Evolutionary conservation across 2,329 filamentous ascomycete species (phyloP).

Genomic region (Dendrostoma leiphaemia): DNA sequence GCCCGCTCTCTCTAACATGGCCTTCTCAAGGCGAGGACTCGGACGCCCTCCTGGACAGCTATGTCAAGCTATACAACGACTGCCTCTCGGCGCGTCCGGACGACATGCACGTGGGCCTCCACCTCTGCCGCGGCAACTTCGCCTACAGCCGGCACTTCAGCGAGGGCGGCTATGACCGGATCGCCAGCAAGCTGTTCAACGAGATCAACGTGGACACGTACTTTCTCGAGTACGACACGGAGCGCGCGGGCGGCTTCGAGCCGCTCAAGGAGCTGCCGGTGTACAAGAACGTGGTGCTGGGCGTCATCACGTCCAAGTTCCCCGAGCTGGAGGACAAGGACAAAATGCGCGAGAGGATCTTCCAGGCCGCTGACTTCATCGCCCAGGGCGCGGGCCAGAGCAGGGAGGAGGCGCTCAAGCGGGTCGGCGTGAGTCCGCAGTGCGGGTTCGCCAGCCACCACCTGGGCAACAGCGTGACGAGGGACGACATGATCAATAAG

Average conservation of each 20-base stretch:
- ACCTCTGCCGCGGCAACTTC: constrained; percentile 64
- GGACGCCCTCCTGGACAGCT: constrained; percentile 65
- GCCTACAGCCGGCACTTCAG: constrained; percentile 62
- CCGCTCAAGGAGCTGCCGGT: constrained; percentile 57
- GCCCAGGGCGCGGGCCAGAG: constrained; percentile 61
- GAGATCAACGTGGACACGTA: constrained; percentile 48
- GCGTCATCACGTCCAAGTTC: constrained; percentile 61
- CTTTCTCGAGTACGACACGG: constrained; percentile 54
- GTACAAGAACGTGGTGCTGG: constrained; percentile 61
- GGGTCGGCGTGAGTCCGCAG: constrained; percentile 67
- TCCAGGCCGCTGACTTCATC: constrained; percentile 62
- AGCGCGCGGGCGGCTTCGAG: constrained; percentile 60
- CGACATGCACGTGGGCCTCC: constrained; percentile 70
- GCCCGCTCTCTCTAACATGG: background rate
- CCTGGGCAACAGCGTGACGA: constrained; percentile 63
- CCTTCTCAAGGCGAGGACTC: constrained; percentile 45
- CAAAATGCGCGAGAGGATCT: constrained; percentile 52
- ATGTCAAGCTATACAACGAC: constrained; percentile 73
- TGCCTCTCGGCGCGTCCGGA: constrained; percentile 58
- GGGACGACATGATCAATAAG: constrained; percentile 70
- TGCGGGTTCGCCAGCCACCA: constrained; percentile 70
- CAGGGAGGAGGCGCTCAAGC: constrained; percentile 61
- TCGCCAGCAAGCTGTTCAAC: constrained; percentile 59
- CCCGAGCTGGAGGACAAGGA: constrained; percentile 54
- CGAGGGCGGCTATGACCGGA: constrained; percentile 62